phyloP scores from a whole-genome alignment of 2,329 filamentous ascomycete species.

The Podosphaera aphanis region DNA sequence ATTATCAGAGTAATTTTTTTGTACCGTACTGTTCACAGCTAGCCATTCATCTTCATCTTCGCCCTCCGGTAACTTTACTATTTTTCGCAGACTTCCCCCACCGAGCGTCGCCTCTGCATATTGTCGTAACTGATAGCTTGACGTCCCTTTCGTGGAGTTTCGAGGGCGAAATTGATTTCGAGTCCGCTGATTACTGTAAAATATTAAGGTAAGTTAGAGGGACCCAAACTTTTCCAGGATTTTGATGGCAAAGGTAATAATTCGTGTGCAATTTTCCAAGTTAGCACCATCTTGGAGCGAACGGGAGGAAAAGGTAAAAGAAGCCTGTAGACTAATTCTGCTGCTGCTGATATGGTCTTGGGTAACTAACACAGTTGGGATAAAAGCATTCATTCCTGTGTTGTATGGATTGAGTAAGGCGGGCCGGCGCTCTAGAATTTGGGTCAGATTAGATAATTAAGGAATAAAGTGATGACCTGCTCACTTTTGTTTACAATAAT shows the following conservation, averaged over 20 bases:
- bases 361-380: conserved; percentile 54
- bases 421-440: too few species aligned
- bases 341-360: conserved; percentile 2
- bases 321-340: background rate
- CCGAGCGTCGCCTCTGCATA: conserved; percentile 95
- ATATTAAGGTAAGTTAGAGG: background rate
- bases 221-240: background rate
- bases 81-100: conserved; percentile 81
- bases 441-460: too few species aligned
- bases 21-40: conserved; percentile 65
- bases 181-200: conserved; percentile 55
- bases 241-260: background rate
- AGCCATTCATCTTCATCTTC: conserved; percentile 97
- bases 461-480: too few species aligned
- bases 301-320: background rate
- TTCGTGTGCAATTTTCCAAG: background rate
- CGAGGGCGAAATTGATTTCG: conserved; percentile 82
- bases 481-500: too few species aligned
- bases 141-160: conserved; percentile 62
- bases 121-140: conserved; percentile 81
- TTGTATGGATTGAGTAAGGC: background rate
- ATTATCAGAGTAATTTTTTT: background rate
- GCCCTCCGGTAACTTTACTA: conserved; percentile 87
- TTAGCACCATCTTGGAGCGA: background rate
- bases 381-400: conserved; percentile 46